Evolutionary conservation across 2,329 filamentous ascomycete species (phyloP).

Genomic region (Colletotrichum filicis): DNA sequence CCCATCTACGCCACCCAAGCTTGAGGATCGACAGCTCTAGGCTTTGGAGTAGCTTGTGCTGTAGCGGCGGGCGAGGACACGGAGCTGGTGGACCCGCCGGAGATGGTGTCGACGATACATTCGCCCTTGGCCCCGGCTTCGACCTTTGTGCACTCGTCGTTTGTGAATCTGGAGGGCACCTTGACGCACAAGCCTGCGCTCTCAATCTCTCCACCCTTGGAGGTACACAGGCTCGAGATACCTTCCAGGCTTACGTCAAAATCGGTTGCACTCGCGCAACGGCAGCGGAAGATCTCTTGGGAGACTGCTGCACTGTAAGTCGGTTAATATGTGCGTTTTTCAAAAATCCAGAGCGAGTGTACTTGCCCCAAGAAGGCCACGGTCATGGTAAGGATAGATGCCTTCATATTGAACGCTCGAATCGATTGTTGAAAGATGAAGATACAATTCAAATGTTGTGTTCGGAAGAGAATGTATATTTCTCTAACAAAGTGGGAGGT

Average conservation of each 20-base stretch:
- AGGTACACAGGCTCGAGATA: not conserved
- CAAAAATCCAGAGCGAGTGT: not conserved
- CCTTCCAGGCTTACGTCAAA: not conserved
- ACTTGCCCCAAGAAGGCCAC: not conserved
- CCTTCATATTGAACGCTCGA: not conserved
- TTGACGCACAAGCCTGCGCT: not conserved
- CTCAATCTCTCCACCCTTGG: not conserved
- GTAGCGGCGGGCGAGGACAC: not conserved
- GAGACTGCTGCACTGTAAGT: not conserved
- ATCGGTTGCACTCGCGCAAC: not conserved
- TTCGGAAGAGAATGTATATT: too few species aligned
- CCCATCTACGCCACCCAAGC: not conserved
- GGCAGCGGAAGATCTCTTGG: slow-evolving; percentile 7
- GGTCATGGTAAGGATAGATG: not conserved
- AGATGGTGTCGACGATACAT: slow-evolving; percentile 10
- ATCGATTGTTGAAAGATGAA: too few species aligned
- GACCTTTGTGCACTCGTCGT: slow-evolving; percentile 5
- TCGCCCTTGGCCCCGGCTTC: slow-evolving; percentile 1
- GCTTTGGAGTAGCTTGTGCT: not conserved
- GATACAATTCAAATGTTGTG: too few species aligned
- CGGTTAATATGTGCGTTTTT: not conserved
- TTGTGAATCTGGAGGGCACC: not conserved
- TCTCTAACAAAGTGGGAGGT: too few species aligned
- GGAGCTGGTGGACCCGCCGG: not conserved
- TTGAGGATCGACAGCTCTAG: not conserved